Evolutionary conservation across 805 yeast species (phyloP).

Genomic region (Pichia californica): DNA sequence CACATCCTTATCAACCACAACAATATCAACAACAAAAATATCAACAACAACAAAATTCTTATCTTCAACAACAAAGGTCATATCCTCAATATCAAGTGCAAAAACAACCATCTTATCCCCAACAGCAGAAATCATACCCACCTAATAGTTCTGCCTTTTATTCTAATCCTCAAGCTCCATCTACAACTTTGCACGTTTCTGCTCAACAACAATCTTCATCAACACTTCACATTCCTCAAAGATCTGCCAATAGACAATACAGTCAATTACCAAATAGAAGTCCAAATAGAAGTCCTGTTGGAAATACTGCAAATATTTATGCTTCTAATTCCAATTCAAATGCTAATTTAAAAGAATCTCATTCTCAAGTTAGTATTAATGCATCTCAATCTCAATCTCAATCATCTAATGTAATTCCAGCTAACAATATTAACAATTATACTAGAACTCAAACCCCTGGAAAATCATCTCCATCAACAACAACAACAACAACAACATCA

Average conservation of each 20-base stretch:
- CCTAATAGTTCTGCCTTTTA: no score
- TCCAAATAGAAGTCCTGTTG: background rate
- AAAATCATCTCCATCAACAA: slow-evolving; percentile 3
- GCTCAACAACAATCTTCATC: background rate
- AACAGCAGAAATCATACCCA: no score
- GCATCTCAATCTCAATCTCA: background rate
- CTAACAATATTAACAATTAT: background rate
- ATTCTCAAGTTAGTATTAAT: background rate
- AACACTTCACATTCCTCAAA: background rate
- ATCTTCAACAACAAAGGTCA: no score
- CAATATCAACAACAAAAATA: background rate
- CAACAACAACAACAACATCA: slow-evolving; percentile 6
- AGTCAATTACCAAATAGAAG: background rate
- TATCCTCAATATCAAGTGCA: no score
- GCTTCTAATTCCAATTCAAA: background rate
- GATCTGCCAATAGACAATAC: background rate
- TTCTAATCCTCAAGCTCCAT: slow-evolving; percentile 1
- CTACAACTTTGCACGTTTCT: background rate
- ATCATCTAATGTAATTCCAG: background rate
- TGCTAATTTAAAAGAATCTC: background rate
- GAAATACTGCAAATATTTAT: background rate
- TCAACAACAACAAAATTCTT: no score
- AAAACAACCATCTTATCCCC: background rate
- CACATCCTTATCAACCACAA: background rate
- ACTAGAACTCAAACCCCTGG: background rate